A percentile compares a stretch with the other conserved stretches of the same genome.
phyloP scores from a whole-genome alignment of 1,284 basidiomycete genomes.

The Sporisorium graminicola region DNA sequence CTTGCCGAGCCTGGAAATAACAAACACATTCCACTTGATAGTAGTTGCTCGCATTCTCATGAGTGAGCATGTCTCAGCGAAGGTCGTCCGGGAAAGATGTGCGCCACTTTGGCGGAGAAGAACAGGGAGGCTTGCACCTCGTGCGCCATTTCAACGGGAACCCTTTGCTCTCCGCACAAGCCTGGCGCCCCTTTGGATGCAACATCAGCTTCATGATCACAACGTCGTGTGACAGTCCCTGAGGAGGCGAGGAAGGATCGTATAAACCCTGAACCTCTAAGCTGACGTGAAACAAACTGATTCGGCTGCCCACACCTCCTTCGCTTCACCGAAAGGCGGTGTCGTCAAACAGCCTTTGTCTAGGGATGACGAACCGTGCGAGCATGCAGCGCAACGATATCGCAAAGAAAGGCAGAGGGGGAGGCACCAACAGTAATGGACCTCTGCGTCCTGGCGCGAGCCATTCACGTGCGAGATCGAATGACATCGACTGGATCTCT shows the following conservation, averaged over 20 bases:
- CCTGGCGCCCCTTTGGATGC: neutral
- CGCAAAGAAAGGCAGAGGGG: too few relatives aligned
- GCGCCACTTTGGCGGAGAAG: neutral
- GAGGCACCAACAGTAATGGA: neutral
- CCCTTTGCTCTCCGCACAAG: neutral
- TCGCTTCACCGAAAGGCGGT: neutral
- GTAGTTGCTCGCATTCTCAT: neutral
- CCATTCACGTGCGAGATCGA: neutral
- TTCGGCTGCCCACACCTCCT: neutral
- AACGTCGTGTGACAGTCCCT: neutral
- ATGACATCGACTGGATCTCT: neutral
- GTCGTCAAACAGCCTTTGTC: too few relatives aligned
- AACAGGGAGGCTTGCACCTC: neutral
- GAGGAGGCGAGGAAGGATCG: neutral
- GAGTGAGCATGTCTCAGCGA: neutral
- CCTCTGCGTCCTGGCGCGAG: neutral
- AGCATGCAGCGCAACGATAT: too few relatives aligned
- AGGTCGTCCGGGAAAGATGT: neutral
- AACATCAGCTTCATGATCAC: neutral
- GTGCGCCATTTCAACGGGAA: neutral
- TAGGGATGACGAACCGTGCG: too few relatives aligned
- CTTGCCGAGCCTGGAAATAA: neutral
- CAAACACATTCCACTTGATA: neutral
- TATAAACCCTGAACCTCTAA: constrained; percentile 1
- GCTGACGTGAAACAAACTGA: constrained; percentile 7